Base-by-base conservation (phyloP, 2,329 filamentous ascomycete species). In the Alternaria sp. region DNA sequence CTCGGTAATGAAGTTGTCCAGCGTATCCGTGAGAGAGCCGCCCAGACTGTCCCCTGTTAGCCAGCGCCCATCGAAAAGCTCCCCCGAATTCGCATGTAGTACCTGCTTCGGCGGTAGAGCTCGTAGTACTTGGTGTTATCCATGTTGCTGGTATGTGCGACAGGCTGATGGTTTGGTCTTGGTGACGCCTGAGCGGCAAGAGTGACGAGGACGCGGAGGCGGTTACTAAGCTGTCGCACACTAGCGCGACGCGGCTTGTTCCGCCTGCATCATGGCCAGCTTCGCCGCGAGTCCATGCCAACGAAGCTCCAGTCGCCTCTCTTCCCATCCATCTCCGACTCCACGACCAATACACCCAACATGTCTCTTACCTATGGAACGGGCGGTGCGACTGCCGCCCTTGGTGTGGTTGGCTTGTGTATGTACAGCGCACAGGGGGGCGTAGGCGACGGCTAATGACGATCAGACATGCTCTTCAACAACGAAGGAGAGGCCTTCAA, bases 61-160 rank as follows among this genome's bases (percentile, higher is more conserved):
- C 66, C 60, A 60, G 56, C 28, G 54, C 54, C 42, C 61, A 56
- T 51, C 2, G 39, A 29, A 37, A 28, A 21, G 39, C 3, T 17
- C 14, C 28, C 28, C 65, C 70, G 64, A 33, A 29, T 14, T 54
- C 23, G 50, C 54, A 54, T 62, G 49, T 23, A 69, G 79, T 92
- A 98, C 95, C 94, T 98, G 88, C 93, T 97, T 83, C 93, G 90
- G 73, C 95, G 92, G 80, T 99, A 99, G 75, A 99, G 89, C 86
- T 99, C 95, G 80, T 98, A 99, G 83, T 86, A 89, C 67, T 85
- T 84, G 77, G 70, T 80, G 72, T 77, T 80, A 71, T 77, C 80
- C 74, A 76, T 77, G 54, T 45, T 67, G 68, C 58, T 58, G 40
- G 50, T 59, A 17, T 48, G 31, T 51, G 34, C 51, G 62, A 45